Base-by-base conservation (phyloP, 2,329 filamentous ascomycete species). In the Fusarium zealandicum region DNA sequence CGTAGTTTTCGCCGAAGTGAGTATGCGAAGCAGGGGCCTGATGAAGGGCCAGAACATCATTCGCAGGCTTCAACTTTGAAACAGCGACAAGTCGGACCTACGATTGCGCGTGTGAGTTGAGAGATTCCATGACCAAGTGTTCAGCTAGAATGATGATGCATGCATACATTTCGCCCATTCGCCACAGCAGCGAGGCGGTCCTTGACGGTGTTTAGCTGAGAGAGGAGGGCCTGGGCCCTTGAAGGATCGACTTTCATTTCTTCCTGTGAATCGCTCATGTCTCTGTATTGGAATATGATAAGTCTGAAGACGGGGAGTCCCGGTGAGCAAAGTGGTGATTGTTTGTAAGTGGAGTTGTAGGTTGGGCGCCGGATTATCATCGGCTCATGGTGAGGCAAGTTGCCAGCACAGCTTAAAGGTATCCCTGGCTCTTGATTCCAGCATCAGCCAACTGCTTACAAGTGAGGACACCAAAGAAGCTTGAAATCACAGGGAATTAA, bases 1-100 rank as follows among this genome's bases (percentile, higher is more conserved):
- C 82, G 77, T 99, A 99, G 79, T 99, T 99, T 77, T 99, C 95
- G 67, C 95, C 95, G 73, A 98, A 98, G 76, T 99, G 91, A 14
- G 80, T 65, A 48, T 93, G 90, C 1, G 77, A 73, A 25, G 77
- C 73, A 1, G 82, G 79, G 0, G 80, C 74, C 66, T 83, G 80
- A 76, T 96, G 89, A 1, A 99, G 84, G 25, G 92, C 89, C 49
- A 96, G 81, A 67, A 99, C 90, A 73, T 99, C 95, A 68, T 90
- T 90, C 54, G 88, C 91, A 12, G 95, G 93, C 77, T 99, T 98
- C 63, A 97, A 82, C 76, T 99, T 99, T 33, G 93, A 97, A 42
- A 99, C 95, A 22, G 95, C 93, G 35, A 99, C 92, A 32, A 99
- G 83, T 39, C 95, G 88, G 59, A 93, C 84, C 87, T 91, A 47